Conservation (phyloP, 2,329 filamentous ascomycete species). For the Stemphylium lycopersici region DNA sequence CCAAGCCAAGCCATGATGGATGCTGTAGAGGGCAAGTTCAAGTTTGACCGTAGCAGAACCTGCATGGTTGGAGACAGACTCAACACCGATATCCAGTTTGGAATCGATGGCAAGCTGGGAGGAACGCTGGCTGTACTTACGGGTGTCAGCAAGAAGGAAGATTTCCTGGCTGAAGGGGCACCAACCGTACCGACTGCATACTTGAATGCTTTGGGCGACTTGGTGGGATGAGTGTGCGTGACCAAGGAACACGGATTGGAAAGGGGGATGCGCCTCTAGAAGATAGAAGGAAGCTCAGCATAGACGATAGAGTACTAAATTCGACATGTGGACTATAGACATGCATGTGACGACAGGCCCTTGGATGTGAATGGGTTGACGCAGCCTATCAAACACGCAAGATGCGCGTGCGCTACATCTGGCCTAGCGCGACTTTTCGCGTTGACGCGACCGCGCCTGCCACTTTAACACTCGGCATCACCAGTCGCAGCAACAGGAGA, state of each 20-base stretch:
- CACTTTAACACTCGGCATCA: slow-evolving; percentile 22
- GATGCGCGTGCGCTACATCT: slow-evolving; percentile 7
- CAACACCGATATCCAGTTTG: slow-evolving; percentile 96
- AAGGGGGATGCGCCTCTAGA: neutral
- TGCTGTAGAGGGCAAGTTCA: slow-evolving; percentile 93
- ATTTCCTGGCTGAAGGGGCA: slow-evolving; percentile 74
- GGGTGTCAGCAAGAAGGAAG: slow-evolving; percentile 83
- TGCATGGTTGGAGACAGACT: slow-evolving; percentile 97
- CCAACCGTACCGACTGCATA: slow-evolving; percentile 79
- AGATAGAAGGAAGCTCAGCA: neutral
- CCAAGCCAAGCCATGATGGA: slow-evolving; percentile 99
- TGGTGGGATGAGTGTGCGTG: slow-evolving; percentile 52
- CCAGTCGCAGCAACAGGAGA: slow-evolving; percentile 10
- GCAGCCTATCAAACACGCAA: neutral
- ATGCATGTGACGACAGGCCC: no score
- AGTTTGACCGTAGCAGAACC: slow-evolving; percentile 79
- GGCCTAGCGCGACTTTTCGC: slow-evolving; percentile 21
- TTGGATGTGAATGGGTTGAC: neutral
- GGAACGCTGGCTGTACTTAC: slow-evolving; percentile 91
- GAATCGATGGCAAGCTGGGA: slow-evolving; percentile 85
- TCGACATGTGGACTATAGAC: neutral
- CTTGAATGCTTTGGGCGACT: slow-evolving; percentile 81
- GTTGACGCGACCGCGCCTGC: slow-evolving; percentile 28
- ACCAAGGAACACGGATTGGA: no score
- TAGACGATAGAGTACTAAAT: slow-evolving; percentile 4